phyloP scores from a whole-genome alignment of 345 rosid genomes.

The Arabis hirsuta region DNA sequence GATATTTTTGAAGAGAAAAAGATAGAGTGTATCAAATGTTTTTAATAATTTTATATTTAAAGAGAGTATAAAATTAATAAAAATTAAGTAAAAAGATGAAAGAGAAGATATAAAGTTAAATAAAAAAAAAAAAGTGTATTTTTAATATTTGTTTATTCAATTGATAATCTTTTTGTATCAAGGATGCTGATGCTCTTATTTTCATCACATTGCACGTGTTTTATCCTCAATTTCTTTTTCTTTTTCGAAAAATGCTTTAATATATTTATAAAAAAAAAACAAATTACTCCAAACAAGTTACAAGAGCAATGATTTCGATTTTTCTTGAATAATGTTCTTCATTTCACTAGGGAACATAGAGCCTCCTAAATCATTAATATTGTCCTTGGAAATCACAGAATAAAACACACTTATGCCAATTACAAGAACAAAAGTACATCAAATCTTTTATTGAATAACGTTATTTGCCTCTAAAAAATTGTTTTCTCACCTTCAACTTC shows the following conservation, averaged over 20 bases:
- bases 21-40: too few relatives aligned
- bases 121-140: too few relatives aligned
- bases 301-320: neutral
- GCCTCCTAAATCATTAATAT: neutral
- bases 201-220: conserved; percentile 40
- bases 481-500: neutral
- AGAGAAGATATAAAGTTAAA: too few relatives aligned
- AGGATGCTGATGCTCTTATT: too few relatives aligned
- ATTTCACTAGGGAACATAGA: neutral
- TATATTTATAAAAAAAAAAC: too few relatives aligned
- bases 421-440: neutral
- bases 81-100: too few relatives aligned
- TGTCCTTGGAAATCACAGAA: neutral
- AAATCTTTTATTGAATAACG: conserved; percentile 28
- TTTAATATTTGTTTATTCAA: too few relatives aligned
- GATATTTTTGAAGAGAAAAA: too few relatives aligned
- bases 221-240: neutral
- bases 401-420: neutral
- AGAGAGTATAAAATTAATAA: too few relatives aligned
- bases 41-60: too few relatives aligned
- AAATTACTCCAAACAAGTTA: neutral
- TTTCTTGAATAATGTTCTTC: neutral
- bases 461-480: neutral
- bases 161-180: too few relatives aligned
- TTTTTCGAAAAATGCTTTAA: neutral